Base-by-base conservation (phyloP, 495 filamentous ascomycete species). In the Aspergillus affinis region DNA sequence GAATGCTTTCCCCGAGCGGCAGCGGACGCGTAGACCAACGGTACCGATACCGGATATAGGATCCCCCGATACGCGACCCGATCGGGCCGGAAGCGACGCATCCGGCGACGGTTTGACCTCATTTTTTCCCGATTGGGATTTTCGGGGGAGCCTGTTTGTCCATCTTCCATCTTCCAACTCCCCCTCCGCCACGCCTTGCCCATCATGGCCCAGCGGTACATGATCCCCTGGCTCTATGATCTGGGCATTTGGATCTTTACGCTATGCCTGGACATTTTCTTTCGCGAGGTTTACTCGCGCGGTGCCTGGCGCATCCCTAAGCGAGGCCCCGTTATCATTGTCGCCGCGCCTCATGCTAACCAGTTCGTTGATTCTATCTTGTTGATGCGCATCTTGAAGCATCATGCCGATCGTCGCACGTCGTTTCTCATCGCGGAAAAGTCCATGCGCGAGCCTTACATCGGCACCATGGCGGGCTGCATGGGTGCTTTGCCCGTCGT, bases 291-390 rank as follows among this genome's bases (percentile, higher is more conserved):
- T 4, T 93, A 98, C 69, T 93, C 94, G 9, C 88, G 94, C 50
- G 90, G 92, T 58, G 87, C 91, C 51, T 98, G 94, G 91, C 90
- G 90, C 72, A 88, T 98, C 23, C 94, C 94, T 41, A 82, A 87
- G 60, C 82, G 83, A 61, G 94, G 92, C 2, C 93, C 94, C 0
- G 83, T 98, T 55, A 91, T 98, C 46, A 93, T 98, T 67, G 94
- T 98, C 61, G 93, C 92, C n/a, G 94, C 95, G 18, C 94, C 94
- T 61, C 94, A 98, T 82, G 95, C 94, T 51, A 98, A 98, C 71
- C 94, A 98, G 86, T 99, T 99, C 65, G 91, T 98, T 64, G 94
- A 99, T 65, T 93, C 92, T 30, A 81, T 99, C 30, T 90, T 98
- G 58, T 81, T 99, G 21, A 94, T 95, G 84, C 91, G 93, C 51